Base-by-base conservation (phyloP, 2,329 filamentous ascomycete genomes). In the Alternaria ventricosa region DNA sequence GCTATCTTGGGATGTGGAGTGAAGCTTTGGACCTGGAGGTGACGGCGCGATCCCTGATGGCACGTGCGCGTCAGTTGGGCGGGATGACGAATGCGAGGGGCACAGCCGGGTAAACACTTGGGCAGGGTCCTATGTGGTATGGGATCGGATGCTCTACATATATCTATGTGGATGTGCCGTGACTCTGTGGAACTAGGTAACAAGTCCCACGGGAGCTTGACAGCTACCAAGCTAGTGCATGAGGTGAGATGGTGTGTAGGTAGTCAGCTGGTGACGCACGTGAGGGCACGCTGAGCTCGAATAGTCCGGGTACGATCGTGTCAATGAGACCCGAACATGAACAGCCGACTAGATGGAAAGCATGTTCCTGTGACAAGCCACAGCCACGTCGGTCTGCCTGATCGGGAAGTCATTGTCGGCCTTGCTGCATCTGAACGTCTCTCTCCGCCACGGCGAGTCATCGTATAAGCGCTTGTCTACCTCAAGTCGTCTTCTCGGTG, bases 1-100 rank as follows among this genome's bases (percentile, higher is more conserved):
- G 22, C 47, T 53, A 47, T 47, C 41, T 61, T 57, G 20, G 41
- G 45, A 43, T 61, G 61, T 63, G 59, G 30, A 61, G 56, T 63
- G 61, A 58, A 57, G 58, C 55, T 49, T 53, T 59, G 60, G 50
- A 58, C 63, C 50, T 65, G 63, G 65, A 69, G 60, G 61, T 64
- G 58, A 63, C 57, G 55, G 55, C 55, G 55, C 50, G 60, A 55
- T 58, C 46, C 28, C 47, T 43, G 25, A 6, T 69, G 64, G 71
- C 66, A 71, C 71, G 70, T 70, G 71, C 67, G 56, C 23, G 33
- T 41, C 36, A 41, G 54, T 53, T 51, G 55, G 51, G 55, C 56
- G 61, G 61, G 50, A 69, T 68, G 59, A 63, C 61, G 66, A 56
- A 51, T 41, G 49, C 57, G 33, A 54, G 54, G 43, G 41, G 27